Evolutionary conservation across 2,329 filamentous ascomycete genomes (phyloP), one percentile per base, ranked within the genome.

Genomic region (Ascochyta lentis): DNA sequence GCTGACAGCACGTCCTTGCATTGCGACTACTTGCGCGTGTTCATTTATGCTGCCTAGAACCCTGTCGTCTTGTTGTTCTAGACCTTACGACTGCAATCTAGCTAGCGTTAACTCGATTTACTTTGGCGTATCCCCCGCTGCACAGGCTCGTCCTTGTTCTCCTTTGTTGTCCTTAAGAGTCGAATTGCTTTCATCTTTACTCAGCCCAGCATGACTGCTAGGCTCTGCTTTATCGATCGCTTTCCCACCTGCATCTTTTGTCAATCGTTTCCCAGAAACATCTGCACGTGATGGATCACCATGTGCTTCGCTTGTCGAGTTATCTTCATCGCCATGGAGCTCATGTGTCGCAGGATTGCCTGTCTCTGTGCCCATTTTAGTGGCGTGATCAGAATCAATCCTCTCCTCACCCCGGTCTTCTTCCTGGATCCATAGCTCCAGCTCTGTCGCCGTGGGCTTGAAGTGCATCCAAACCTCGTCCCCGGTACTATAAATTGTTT

Each of bases 391-490:
- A 29, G 63, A 51, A 31, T 67, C 60, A 37, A 65, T 61, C 8
- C 66, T 58, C n/a, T 64, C 56, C 27, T 64, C 60, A 10, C 63
- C 65, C 37, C 60, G 53, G 1, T 43, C 57, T 44, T 67, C 66
- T 23, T 58, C 39, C 12, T 54, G 38, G 10, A 67, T 59, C 71
- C 70, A 74, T 23, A 62, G 58, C 34, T 62, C 44, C 23, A 76
- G 45, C 40, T 68, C 65, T 48, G 68, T 58, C n/a, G 61, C 56
- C 0, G 63, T 63, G 7, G 72, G 69, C 44, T 69, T 72, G 44
- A 76, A 73, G 66, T 85, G 82, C 74, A 84, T 79, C 82, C 82
- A 85, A 15, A 84, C 72, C 66, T 85, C 83, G 47, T 81, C 63
- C 13, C 77, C 78, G 4, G 77, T 76, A 3, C 73, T 74, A 49